Base-by-base conservation (phyloP, 1,284 basidiomycete genomes). In the Cronartium quercuum region DNA sequence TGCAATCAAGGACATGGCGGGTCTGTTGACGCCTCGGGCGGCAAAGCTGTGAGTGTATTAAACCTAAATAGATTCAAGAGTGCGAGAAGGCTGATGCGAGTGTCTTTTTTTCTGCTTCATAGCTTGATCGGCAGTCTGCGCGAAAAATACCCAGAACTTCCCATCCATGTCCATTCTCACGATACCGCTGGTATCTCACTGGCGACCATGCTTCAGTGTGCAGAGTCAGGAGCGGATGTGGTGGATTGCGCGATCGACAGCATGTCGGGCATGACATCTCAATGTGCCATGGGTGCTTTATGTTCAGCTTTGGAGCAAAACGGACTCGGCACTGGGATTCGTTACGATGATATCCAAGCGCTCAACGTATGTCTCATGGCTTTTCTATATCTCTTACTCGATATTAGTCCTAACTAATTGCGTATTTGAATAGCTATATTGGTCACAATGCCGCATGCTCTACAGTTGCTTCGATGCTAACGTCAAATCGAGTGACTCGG, bases 1-100 rank as follows among this genome's bases (percentile, higher is more conserved):
- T 76, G 92, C 93, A 83, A 92, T 99, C 84, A 99, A 99, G 86
- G 96, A 99, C 82, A 99, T 99, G 96, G 96, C 96, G 77, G 96
- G 96, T 82, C 84, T 99, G 67, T 86, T 99, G 79, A 99, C 98
- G 83, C 96, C 96, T 44, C 87, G 92, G 80, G 90, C 96, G 63
- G 96, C 95, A 15, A 93, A 85, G 78, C 81, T 96, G 90, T 92
- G 79, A 77, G 87, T 83, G 69, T 63, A 35, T 12, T 77, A 74
- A 68, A 34, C 66, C 64, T 75, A 21, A 24, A 63, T 34, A 38
- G 64, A 67, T 29, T 29, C 38, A 21, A 51, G 47, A 47, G 68
- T 75, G 38, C 21, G 18, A 55, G 21, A 55, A 60, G 44, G 15
- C 38, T 75, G 35, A 64, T 70, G 44, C 76, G 68, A 44, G 76